Evolutionary conservation across 257 asterid species (phyloP).

Genomic region (Fraxinus anomala): DNA sequence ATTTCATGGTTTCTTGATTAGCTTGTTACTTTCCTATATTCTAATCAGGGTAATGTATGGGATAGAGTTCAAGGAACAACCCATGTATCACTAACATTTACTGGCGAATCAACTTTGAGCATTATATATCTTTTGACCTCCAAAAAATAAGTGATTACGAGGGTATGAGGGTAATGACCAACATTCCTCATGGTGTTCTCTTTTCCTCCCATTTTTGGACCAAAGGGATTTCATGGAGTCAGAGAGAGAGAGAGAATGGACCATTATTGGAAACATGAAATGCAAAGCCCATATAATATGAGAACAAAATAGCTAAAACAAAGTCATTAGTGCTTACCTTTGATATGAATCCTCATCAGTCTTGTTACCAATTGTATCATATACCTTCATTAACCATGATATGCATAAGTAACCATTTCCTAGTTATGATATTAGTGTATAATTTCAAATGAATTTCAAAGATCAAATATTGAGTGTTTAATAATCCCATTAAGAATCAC

Average conservation of each 20-base stretch:
- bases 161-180: conserved; percentile 1
- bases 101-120: conserved; percentile 5
- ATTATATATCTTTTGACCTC: conserved; percentile 3
- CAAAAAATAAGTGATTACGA: not conserved
- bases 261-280: conserved; percentile 11
- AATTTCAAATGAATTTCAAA: conserved; percentile 19
- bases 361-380: conserved; percentile 87
- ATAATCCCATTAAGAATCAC: conserved; percentile 6
- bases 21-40: not conserved
- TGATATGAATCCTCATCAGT: conserved; percentile 70
- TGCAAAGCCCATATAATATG: conserved; percentile 20
- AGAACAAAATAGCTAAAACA: conserved; percentile 22
- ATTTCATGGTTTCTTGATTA: not conserved
- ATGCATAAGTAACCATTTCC: conserved; percentile 32
- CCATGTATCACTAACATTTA: not conserved
- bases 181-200: not conserved
- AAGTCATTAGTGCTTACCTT: conserved; percentile 51
- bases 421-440: not conserved
- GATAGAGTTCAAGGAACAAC: not conserved
- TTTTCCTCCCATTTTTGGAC: conserved; percentile 16
- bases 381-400: conserved; percentile 61
- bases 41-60: not conserved
- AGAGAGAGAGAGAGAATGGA: not conserved
- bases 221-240: not conserved
- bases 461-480: conserved; percentile 10